Evolutionary conservation across 2,329 filamentous ascomycete genomes (phyloP).

Genomic region (Epichloe baconii): DNA sequence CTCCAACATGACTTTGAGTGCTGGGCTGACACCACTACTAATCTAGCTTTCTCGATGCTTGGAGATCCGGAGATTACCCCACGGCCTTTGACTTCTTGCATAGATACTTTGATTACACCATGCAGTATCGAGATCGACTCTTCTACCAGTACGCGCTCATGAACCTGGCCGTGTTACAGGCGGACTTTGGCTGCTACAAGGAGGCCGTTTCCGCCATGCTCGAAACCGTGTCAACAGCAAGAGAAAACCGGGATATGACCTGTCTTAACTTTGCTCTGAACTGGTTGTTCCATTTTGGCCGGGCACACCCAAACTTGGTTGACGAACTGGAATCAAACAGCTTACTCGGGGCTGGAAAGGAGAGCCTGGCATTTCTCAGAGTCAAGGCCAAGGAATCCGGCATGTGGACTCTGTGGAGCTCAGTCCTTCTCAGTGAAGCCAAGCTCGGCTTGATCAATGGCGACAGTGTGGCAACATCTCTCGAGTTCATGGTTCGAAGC

Average conservation of each 20-base stretch:
- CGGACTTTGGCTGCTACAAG: conserved; percentile 82
- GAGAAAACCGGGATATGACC: conserved; percentile 82
- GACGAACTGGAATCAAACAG: conserved; percentile 56
- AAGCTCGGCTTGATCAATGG: conserved; percentile 66
- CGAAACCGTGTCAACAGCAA: conserved; percentile 85
- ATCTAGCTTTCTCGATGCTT: conserved; percentile 72
- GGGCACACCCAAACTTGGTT: conserved; percentile 66
- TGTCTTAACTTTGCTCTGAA: conserved; percentile 92
- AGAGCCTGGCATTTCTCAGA: conserved; percentile 72
- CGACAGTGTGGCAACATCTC: conserved; percentile 45
- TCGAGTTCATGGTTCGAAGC: conserved; percentile 71
- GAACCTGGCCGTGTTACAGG: conserved; percentile 84
- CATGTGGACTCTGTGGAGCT: conserved; percentile 76
- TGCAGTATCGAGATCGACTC: conserved; percentile 68
- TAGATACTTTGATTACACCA: conserved; percentile 93
- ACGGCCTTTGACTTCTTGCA: conserved; percentile 85
- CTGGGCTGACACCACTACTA: conserved; percentile 4
- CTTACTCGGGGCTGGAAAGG: conserved; percentile 64
- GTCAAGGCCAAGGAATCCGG: conserved; percentile 74
- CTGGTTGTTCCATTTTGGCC: conserved; percentile 92
- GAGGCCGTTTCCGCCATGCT: conserved; percentile 92
- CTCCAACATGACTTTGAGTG: not conserved
- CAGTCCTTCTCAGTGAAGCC: conserved; percentile 73
- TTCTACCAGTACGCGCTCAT: conserved; percentile 93
- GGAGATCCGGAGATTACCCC: conserved; percentile 80